These are phyloP conservation scores for Trichoderma pleuroti DNA, from an alignment of 2,329 filamentous ascomycete species.

Conservation along the genomic window DNA sequence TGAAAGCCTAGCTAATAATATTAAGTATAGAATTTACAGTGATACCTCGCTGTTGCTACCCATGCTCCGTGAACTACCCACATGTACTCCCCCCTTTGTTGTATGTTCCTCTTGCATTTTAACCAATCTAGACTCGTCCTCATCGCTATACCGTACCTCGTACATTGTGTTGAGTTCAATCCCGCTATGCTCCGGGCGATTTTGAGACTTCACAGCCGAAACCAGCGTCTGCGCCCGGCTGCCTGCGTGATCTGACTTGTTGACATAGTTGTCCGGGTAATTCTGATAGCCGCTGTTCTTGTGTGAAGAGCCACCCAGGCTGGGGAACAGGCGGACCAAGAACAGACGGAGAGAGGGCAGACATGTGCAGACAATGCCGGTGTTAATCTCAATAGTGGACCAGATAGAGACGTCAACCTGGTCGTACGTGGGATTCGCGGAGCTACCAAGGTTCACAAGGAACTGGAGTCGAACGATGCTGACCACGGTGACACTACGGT, in stretches of 20 bases:
- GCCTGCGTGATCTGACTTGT: background rate
- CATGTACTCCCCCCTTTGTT: background rate
- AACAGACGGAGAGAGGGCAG: slow-evolving; percentile 33
- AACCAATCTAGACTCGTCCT: slow-evolving; percentile 2
- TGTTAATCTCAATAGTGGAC: slow-evolving; percentile 36
- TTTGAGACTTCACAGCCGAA: background rate
- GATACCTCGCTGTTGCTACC: background rate
- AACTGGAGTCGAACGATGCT: slow-evolving; percentile 31
- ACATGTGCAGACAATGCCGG: slow-evolving; percentile 36
- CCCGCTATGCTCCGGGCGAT: background rate
- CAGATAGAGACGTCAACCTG: slow-evolving; percentile 31
- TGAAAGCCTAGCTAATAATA: background rate
- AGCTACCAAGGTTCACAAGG: slow-evolving; percentile 28
- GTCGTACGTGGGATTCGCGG: slow-evolving; percentile 31
- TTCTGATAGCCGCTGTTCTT: slow-evolving; percentile 6
- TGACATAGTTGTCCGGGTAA: background rate
- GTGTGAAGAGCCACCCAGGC: background rate
- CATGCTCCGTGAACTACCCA: background rate
- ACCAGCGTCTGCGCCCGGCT: background rate
- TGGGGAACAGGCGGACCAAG: slow-evolving; percentile 23
- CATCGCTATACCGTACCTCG: background rate
- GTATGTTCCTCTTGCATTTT: background rate
- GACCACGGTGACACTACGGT: slow-evolving; percentile 30
- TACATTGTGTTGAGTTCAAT: background rate
- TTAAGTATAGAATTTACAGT: background rate